Evolutionary conservation across 352 stramenopile species (phyloP).

Genomic region (Phytopythium aichiense): DNA sequence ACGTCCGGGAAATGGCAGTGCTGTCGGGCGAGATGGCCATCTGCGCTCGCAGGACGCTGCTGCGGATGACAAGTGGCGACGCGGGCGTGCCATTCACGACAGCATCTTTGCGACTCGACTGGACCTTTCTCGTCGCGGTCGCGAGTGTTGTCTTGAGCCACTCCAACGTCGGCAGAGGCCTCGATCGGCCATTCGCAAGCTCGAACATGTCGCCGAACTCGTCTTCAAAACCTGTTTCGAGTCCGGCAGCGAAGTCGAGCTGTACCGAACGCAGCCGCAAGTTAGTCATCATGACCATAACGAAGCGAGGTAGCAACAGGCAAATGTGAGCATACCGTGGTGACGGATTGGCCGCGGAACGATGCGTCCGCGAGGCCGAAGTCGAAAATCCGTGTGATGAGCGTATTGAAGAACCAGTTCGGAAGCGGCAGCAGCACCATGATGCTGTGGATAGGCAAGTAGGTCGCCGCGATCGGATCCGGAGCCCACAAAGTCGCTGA

Average conservation of each 20-base stretch:
- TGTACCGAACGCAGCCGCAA: slow-evolving; percentile 7
- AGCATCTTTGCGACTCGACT: slow-evolving; percentile 9
- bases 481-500: slow-evolving; percentile 21
- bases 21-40: slow-evolving; percentile 38
- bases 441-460: slow-evolving; percentile 54
- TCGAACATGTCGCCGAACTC: slow-evolving; percentile 82
- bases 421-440: slow-evolving; percentile 74
- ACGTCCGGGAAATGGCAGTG: slow-evolving; percentile 45
- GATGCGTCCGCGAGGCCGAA: slow-evolving; percentile 44
- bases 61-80: slow-evolving; percentile 32
- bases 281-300: neutral
- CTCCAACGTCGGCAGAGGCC: slow-evolving; percentile 39
- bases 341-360: slow-evolving; percentile 29
- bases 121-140: slow-evolving; percentile 12
- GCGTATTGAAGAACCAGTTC: slow-evolving; percentile 63
- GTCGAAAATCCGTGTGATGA: slow-evolving; percentile 48
- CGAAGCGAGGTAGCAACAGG: neutral
- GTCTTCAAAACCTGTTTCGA: slow-evolving; percentile 49
- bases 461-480: slow-evolving; percentile 53
- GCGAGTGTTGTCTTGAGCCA: slow-evolving; percentile 45
- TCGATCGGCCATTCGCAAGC: slow-evolving; percentile 38
- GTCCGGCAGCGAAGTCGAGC: slow-evolving; percentile 41
- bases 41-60: slow-evolving; percentile 39
- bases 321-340: slow-evolving; percentile 23
- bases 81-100: neutral